These are phyloP conservation scores for Tolypocladium pustulatum DNA, from an alignment of 2,329 filamentous ascomycete species.

Conservation along the genomic window DNA sequence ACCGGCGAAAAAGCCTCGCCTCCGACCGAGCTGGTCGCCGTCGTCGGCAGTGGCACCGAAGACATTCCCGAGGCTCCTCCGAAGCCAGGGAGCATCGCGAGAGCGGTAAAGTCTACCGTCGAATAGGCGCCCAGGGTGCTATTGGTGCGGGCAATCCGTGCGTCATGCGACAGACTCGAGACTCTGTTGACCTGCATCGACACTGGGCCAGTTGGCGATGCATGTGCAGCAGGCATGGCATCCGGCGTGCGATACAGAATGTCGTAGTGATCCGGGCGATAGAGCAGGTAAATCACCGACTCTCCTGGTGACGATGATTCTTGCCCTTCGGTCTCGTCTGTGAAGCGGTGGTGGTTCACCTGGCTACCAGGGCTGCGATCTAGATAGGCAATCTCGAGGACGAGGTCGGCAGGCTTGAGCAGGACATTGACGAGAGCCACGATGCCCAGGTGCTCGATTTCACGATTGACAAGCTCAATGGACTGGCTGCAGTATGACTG, in stretches of 20 bases:
- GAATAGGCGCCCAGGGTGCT: slow-evolving; percentile 29
- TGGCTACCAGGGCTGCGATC: slow-evolving; percentile 72
- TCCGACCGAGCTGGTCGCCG: slow-evolving; percentile 11
- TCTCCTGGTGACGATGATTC: slow-evolving; percentile 32
- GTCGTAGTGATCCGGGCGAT: slow-evolving; percentile 81
- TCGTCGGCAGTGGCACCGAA: slow-evolving; percentile 21
- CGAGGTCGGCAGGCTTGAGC: slow-evolving; percentile 66
- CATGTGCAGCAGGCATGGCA: slow-evolving; percentile 12
- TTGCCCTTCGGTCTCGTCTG: slow-evolving; percentile 38
- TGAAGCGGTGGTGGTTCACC: slow-evolving; percentile 62
- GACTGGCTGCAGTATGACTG: slow-evolving; percentile 57
- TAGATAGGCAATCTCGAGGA: slow-evolving; percentile 82
- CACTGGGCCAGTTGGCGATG: background rate
- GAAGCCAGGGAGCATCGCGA: slow-evolving; percentile 39
- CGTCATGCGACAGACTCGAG: slow-evolving; percentile 33
- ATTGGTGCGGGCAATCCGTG: slow-evolving; percentile 29
- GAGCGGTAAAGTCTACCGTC: slow-evolving; percentile 29
- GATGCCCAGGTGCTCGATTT: slow-evolving; percentile 88
- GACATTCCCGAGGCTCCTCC: slow-evolving; percentile 16
- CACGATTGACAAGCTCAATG: slow-evolving; percentile 65
- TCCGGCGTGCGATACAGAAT: slow-evolving; percentile 62
- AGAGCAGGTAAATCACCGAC: slow-evolving; percentile 45
- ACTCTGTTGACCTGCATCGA: slow-evolving; percentile 44
- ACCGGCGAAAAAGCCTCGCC: slow-evolving; percentile 22
- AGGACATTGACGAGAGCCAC: slow-evolving; percentile 67